Percentiles rank a stretch among this genome's conserved stretches.
These are phyloP conservation scores for Dactylellina haptotyla DNA, from an alignment of 2,329 filamentous ascomycete genomes.

Conservation along the genomic window DNA sequence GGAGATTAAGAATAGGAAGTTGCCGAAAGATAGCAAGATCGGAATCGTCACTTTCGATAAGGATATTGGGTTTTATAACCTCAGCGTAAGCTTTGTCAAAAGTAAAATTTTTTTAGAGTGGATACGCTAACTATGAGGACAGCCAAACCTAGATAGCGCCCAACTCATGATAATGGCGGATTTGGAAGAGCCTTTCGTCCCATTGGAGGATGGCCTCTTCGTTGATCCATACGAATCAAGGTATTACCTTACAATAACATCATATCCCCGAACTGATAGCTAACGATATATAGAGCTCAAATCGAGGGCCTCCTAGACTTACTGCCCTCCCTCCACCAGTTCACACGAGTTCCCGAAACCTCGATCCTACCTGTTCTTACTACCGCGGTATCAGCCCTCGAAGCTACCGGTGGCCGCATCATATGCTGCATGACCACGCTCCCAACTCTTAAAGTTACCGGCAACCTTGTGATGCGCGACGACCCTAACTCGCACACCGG, in stretches of 20 bases:
- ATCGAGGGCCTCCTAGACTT: constrained; percentile 87
- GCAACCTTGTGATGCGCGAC: constrained; percentile 83
- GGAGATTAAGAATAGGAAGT: constrained; percentile 65
- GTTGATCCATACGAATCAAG: constrained; percentile 93
- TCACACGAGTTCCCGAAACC: constrained; percentile 89
- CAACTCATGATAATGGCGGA: constrained; percentile 99
- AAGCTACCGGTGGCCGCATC: constrained; percentile 89
- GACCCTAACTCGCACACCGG: constrained; percentile 85
- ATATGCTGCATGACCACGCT: constrained; percentile 87
- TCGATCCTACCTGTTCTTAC: constrained; percentile 85
- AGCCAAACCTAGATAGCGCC: constrained; percentile 81
- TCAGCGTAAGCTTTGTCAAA: constrained; percentile 72
- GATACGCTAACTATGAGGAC: constrained; percentile 29
- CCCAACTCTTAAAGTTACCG: constrained; percentile 85
- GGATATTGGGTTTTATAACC: constrained; percentile 97
- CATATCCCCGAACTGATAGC: background rate
- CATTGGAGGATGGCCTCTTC: constrained; percentile 88
- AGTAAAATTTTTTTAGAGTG: background rate
- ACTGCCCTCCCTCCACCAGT: constrained; percentile 85
- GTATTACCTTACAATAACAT: constrained; percentile 61
- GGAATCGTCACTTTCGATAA: constrained; percentile 97
- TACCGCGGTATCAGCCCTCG: constrained; percentile 82
- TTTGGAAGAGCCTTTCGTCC: constrained; percentile 94
- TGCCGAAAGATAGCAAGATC: constrained; percentile 81
- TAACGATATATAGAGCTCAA: constrained; percentile 21